Evolutionary conservation across 2,329 filamentous ascomycete species (phyloP).

Genomic region (Diaporthe nobilis): DNA sequence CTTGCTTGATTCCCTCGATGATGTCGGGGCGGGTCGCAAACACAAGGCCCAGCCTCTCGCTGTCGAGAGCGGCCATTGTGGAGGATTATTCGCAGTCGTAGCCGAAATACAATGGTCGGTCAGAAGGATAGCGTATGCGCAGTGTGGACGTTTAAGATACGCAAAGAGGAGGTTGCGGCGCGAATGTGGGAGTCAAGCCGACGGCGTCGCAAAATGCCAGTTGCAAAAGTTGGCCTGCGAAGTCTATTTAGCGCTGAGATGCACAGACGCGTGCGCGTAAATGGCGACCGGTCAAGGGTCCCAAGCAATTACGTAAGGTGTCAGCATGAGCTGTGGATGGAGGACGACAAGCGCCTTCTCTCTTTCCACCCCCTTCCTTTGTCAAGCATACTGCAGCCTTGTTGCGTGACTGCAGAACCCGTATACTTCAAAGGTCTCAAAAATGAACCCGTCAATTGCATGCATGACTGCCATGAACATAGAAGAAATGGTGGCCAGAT

Average conservation of each 20-base stretch:
- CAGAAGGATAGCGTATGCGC: not conserved
- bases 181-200: conserved; percentile 1
- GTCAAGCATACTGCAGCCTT: not conserved
- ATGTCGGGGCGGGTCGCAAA: conserved; percentile 72
- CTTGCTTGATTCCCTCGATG: conserved; percentile 65
- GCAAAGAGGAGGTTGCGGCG: not conserved
- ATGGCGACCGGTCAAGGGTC: not conserved
- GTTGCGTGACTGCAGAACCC: not conserved
- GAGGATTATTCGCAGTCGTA: not conserved
- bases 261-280: conserved; percentile 32
- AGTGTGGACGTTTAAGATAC: not conserved
- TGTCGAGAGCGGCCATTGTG: conserved; percentile 58
- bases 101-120: not conserved
- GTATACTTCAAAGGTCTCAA: not conserved
- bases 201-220: not conserved
- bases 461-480: not conserved
- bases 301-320: not conserved
- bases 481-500: not conserved
- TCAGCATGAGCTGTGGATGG: not conserved
- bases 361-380: not conserved
- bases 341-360: not conserved
- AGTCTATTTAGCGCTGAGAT: conserved; percentile 28
- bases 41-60: conserved; percentile 63
- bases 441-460: not conserved
- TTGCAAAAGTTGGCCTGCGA: conserved; percentile 5